Evolutionary conservation across 768 basidiomycete species (phyloP), one percentile per base, ranked within the genome.

Genomic region (Tylopilus balloui): DNA sequence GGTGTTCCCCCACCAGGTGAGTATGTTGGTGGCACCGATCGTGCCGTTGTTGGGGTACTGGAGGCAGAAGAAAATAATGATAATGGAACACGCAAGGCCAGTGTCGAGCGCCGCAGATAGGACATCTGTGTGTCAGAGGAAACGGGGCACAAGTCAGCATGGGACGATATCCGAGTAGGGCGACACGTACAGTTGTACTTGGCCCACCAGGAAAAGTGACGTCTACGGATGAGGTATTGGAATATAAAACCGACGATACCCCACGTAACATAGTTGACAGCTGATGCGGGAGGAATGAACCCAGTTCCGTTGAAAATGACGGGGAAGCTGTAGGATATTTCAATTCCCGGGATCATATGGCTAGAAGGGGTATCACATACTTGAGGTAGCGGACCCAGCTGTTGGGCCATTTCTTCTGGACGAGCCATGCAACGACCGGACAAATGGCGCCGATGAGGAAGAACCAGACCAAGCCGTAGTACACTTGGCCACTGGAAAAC

Each of bases 381-480:
- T 85, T 86, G 72, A 86, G 55, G 63, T 81, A 83, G 61, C 78
- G 78, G 41, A 79, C 57, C 68, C 72, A 81, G 62, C 74, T 74
- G 57, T 85, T 82, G 28, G 87, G 86, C 71, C 75, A 92, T 60
- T 71, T 77, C 61, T 74, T 70, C 48, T 74, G 70, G 42, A 79
- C 56, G 49, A 80, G 52, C 65, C 77, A 90, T 24, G 76, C 73
- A 42, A 76, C 48, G 50, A 80, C 47, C 0, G 89, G 90, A 39
- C 78, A 74, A 44, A 82, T 25, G 41, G 82, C 76, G 10, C 91
- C 91, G 46, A 86, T 53, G 44, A 89, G 77, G 85, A 92, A 92
- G 73, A 89, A 92, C 69, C 83, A 82, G 17, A 80, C 61, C 27
- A 90, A 72, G 51, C 63, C 67, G 54, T 81, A 74, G 67, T 84